These are phyloP conservation scores for Geotrichum restrictum DNA, from an alignment of 1,139 yeast genomes.

Conservation along the genomic window DNA sequence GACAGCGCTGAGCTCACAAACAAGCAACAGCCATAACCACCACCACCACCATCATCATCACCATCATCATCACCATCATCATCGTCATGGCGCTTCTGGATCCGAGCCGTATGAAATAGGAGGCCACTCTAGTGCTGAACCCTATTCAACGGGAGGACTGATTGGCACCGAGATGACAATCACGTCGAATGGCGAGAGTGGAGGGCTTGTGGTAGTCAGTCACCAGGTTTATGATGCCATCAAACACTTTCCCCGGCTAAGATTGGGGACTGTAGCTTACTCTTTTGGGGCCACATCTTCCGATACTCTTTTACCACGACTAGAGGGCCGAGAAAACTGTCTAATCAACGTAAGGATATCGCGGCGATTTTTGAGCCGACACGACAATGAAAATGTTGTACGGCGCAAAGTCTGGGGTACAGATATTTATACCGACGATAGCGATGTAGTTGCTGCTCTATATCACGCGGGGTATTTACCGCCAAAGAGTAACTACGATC, in stretches of 20 bases:
- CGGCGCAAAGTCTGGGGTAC: constrained; percentile 85
- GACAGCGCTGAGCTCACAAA: constrained; percentile 12
- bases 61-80: constrained; percentile 20
- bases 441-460: constrained; percentile 71
- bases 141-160: neutral
- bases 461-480: constrained; percentile 69
- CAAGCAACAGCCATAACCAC: constrained; percentile 17
- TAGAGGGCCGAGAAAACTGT: constrained; percentile 54
- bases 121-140: neutral
- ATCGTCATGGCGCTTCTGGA: constrained; percentile 12
- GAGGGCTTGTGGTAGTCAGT: constrained; percentile 41
- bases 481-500: constrained; percentile 33
- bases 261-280: constrained; percentile 61
- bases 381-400: constrained; percentile 41
- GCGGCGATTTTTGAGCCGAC: constrained; percentile 29
- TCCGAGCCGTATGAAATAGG: constrained; percentile 1
- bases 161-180: constrained; percentile 5
- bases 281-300: constrained; percentile 41
- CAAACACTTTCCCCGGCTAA: constrained; percentile 46
- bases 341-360: constrained; percentile 66
- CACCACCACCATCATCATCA: constrained; percentile 17
- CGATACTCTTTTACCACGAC: constrained; percentile 33
- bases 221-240: constrained; percentile 48
- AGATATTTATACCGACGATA: constrained; percentile 86
- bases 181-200: constrained; percentile 18